phyloP scores from a whole-genome alignment of 2,329 filamentous ascomycete genomes.

The Claviceps arundinis region DNA sequence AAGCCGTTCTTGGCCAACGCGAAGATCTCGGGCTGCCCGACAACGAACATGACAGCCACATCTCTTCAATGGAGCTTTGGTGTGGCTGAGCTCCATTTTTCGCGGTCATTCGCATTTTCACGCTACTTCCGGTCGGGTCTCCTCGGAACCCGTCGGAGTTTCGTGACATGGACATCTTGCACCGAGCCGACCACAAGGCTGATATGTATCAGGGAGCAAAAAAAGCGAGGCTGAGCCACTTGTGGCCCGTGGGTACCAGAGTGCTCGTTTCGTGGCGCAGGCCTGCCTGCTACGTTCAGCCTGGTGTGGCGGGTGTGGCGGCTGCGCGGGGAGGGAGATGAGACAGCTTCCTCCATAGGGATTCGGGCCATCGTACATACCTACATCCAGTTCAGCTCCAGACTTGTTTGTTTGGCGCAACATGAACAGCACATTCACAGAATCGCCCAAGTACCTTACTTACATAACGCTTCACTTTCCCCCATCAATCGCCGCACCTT shows the following conservation, averaged over 20 bases:
- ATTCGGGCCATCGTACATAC: too few species aligned
- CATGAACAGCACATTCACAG: neutral
- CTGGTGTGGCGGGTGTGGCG: neutral
- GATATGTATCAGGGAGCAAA: neutral
- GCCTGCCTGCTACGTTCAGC: neutral
- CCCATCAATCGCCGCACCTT: too few species aligned
- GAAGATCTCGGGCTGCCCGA: neutral
- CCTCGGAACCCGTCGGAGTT: slow-evolving; percentile 20
- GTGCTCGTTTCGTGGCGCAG: slow-evolving; percentile 6
- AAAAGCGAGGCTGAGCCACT: neutral
- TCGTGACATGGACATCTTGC: slow-evolving; percentile 2
- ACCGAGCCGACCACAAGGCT: slow-evolving; percentile 1
- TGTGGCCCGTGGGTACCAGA: neutral
- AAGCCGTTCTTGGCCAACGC: neutral
- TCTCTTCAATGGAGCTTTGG: neutral
- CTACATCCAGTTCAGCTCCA: neutral
- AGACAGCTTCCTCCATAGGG: too few species aligned
- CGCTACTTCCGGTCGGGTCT: slow-evolving; percentile 9
- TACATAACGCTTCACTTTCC: neutral
- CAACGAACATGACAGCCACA: slow-evolving; percentile 9
- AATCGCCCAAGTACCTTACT: neutral
- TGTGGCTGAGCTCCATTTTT: slow-evolving; percentile 10
- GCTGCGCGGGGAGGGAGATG: neutral
- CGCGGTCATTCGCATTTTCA: slow-evolving; percentile 5
- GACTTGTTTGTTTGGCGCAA: neutral